Base-by-base conservation (phyloP, 169 alveolate species). In the Eimeria falciformis region DNA sequence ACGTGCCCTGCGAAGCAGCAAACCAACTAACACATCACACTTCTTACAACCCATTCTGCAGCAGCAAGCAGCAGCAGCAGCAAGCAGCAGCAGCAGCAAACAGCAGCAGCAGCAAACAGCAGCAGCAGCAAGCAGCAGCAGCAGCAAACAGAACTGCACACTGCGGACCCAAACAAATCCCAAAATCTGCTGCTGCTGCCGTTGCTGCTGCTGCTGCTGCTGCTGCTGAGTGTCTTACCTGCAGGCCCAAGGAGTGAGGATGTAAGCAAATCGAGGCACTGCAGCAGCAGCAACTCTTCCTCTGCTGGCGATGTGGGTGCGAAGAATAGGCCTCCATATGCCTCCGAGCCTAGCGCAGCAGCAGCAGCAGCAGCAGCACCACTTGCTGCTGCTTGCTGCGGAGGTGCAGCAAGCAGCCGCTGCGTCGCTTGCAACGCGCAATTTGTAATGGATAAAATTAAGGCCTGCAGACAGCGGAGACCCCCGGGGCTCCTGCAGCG, bases 401-500 rank as follows among this genome's bases (percentile, higher is more conserved):
- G 50, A 5, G 89, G 75, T 9, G 89, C 89, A 65, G 89, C 50
- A 12, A 53, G 89, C 43, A 81, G 56, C 75, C 89, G 71, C 77
- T 81, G 89, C n/a, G 89, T 43, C 21, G 89, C 89, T 75, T 81
- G 89, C 77, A 81, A 53, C 25, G 89, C 89, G 47, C 89, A 81
- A 56, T 81, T 81, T 29, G 68, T 55, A n/a, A 81, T 9, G 23
- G 89, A 81, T 46, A 33, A 43, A 46, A 81, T 66, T 33, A 81
- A 37, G 29, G 89, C 75, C 75, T 81, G 89, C 89, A 81, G 27
- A 33, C 89, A 81, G 33, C 89, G 75, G 33, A 71, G 71, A n/a
- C 89, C 89, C 37, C 75, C 89, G 23, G 89, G 45, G 89, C 89
- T 81, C 58, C 89, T 71, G 77, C 89, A 81, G 75, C 89, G 89